Conservation (phyloP, 257 asterid genomes). For the Solanum bulbocastanum region DNA sequence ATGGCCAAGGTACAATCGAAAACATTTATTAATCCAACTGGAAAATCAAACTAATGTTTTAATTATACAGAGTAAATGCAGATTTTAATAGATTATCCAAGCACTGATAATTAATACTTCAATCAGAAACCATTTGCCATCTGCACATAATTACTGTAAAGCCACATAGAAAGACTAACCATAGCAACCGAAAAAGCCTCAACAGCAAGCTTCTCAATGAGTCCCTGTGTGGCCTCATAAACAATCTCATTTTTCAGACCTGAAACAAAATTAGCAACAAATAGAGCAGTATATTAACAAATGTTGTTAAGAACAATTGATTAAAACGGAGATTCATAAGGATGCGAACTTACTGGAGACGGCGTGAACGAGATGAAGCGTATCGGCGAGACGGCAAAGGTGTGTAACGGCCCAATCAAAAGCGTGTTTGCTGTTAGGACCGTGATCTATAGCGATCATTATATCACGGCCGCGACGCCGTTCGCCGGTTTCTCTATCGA, state of each 20-base stretch:
- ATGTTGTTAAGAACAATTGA: background rate
- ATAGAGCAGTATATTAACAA: background rate
- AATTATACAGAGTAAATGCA: background rate
- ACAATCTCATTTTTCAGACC: slow-evolving; percentile 50
- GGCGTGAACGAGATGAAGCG: slow-evolving; percentile 70
- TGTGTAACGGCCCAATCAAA: slow-evolving; percentile 88
- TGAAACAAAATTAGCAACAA: background rate
- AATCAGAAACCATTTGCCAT: background rate
- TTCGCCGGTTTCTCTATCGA: slow-evolving; percentile 71
- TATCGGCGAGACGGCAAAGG: slow-evolving; percentile 85
- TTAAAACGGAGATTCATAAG: background rate
- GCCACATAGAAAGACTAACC: slow-evolving; percentile 33
- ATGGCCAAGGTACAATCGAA: background rate
- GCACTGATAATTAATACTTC: background rate
- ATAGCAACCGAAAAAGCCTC: slow-evolving; percentile 82
- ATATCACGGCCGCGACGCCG: slow-evolving; percentile 87
- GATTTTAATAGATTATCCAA: background rate
- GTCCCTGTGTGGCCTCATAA: slow-evolving; percentile 21
- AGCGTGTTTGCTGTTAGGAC: slow-evolving; percentile 89
- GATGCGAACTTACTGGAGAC: slow-evolving; percentile 38
- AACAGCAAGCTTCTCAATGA: slow-evolving; percentile 47
- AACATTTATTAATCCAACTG: background rate
- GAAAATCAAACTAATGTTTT: background rate
- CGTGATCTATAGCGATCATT: slow-evolving; percentile 76
- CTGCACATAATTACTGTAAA: background rate